phyloP scores from a whole-genome alignment of 495 filamentous ascomycete genomes.

The Parmelia sp. region DNA sequence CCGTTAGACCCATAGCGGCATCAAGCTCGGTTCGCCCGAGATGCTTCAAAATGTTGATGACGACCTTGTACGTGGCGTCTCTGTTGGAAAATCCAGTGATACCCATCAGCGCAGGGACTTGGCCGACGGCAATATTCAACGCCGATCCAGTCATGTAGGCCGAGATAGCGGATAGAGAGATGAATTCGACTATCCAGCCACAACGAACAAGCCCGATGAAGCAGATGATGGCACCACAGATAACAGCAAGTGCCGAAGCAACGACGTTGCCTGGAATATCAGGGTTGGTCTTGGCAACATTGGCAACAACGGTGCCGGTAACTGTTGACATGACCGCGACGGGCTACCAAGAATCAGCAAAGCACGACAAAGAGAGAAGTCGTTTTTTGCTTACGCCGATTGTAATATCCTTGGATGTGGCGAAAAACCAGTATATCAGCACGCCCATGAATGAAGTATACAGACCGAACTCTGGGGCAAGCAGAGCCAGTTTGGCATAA shows the following conservation, averaged over 20 bases:
- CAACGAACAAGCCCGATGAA: constrained; percentile 72
- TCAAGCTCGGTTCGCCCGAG: constrained; percentile 63
- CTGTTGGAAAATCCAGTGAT: constrained; percentile 64
- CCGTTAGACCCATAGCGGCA: constrained; percentile 84
- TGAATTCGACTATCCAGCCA: constrained; percentile 94
- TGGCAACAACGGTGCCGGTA: constrained; percentile 68
- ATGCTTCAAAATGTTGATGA: constrained; percentile 81
- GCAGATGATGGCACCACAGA: constrained; percentile 74
- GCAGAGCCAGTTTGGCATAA: constrained; percentile 77
- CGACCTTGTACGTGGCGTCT: constrained; percentile 71
- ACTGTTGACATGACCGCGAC: constrained; percentile 94
- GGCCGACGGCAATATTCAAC: constrained; percentile 83
- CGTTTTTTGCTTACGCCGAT: constrained; percentile 68
- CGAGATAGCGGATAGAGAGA: constrained; percentile 82
- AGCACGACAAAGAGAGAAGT: not conserved
- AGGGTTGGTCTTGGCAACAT: constrained; percentile 51
- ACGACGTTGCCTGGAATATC: constrained; percentile 51
- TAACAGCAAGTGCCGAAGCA: constrained; percentile 72
- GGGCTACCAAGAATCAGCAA: constrained; percentile 50
- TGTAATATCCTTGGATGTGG: constrained; percentile 97
- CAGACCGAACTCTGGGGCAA: constrained; percentile 75
- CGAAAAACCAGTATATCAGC: constrained; percentile 95
- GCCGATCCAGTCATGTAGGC: constrained; percentile 99
- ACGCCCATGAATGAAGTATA: constrained; percentile 99
- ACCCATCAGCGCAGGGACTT: constrained; percentile 80